Evolutionary conservation across 768 basidiomycete genomes (phyloP).

Genomic region (Agaricus bisporus): DNA sequence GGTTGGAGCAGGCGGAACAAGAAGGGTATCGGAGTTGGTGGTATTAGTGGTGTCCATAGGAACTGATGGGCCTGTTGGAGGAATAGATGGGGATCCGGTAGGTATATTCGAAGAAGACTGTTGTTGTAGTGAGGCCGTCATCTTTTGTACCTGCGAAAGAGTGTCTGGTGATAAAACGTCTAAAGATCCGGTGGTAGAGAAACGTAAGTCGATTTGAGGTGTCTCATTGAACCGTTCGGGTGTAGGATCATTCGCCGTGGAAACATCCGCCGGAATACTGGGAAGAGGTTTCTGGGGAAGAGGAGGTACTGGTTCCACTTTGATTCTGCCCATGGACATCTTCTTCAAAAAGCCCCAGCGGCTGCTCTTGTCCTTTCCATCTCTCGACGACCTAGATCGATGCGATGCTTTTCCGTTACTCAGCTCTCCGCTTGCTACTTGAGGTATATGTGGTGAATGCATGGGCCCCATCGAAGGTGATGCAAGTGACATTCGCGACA

Average conservation of each 20-base stretch:
- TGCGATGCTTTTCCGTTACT: conserved; percentile 7
- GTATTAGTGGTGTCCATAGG: conserved; percentile 6
- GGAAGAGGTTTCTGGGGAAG: conserved; percentile 19
- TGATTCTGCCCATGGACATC: conserved; percentile 96
- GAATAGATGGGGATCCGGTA: conserved; percentile 17
- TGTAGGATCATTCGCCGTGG: conserved; percentile 13
- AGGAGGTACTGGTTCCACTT: conserved; percentile 41
- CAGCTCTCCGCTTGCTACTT: conserved; percentile 1
- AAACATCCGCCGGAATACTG: conserved; percentile 16
- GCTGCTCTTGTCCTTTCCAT: conserved; percentile 56
- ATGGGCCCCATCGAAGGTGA: conserved; percentile 8
- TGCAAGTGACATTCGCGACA: conserved; percentile 11
- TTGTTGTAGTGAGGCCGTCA: conserved; percentile 14
- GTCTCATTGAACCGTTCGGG: conserved; percentile 33
- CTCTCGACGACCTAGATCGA: conserved; percentile 18
- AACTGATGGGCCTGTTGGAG: conserved; percentile 6
- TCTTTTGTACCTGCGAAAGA: conserved; percentile 15
- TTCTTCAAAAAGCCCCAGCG: conserved; percentile 97
- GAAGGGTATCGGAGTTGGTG: conserved; percentile 26
- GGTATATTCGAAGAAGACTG: conserved; percentile 23
- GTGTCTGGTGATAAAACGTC: conserved; percentile 35
- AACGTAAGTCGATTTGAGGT: conserved; percentile 64
- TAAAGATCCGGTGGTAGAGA: conserved; percentile 64
- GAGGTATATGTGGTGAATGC: conserved; percentile 6
- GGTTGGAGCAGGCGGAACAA: conserved; percentile 37